Base-by-base conservation (phyloP, 371 early-diverging fungal species). In the Mucor mucedo region DNA sequence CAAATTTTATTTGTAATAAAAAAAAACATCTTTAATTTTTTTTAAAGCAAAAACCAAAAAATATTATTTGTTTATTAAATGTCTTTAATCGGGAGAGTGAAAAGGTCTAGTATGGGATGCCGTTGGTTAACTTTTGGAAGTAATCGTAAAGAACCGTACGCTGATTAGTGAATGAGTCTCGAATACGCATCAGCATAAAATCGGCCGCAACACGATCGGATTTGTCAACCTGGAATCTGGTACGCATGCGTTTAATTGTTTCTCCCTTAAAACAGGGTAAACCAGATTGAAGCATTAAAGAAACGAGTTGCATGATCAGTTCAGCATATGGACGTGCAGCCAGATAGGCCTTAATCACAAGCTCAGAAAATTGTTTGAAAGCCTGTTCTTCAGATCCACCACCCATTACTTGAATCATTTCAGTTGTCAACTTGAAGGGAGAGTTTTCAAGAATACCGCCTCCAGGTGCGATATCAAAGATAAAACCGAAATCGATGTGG, bases 401-500 rank as follows among this genome's bases (percentile, higher is more conserved):
- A 29, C 98, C 98, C 94, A 99, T 92, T 28, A 99, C 92, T 65
- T 94, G 89, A 40, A 99, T 88, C 91, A 99, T 98, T 78, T 99
- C 99, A 5, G 93, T 85, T 0, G 99, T 99, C 68, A 99, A 83
- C 80, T 99, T 99, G 88, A 99, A 98, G 0, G 99, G 99, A 2
- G 96, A 90, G n/a, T 87, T 90, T 78, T 99, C 99, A 71, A 99
- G 95, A 30, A 91, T 97, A 60, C 97, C 92, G 16, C 99, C 99
- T 61, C 99, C 99, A 0, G 99, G 99, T 7, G 98, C 94, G 64
- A 99, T 99, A 63, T 98, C 99, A 49, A 99, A 85, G 65, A 99
- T 99, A 73, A 99, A 99, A 13, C 99, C 99, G 77, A 99, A 99
- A 77, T 99, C 93, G 60, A 99, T 99, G 73, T 99, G 99, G 66